These are phyloP conservation scores for Vaccinium darrowii DNA, from an alignment of 148 eudicot genomes.

Conservation along the genomic window DNA sequence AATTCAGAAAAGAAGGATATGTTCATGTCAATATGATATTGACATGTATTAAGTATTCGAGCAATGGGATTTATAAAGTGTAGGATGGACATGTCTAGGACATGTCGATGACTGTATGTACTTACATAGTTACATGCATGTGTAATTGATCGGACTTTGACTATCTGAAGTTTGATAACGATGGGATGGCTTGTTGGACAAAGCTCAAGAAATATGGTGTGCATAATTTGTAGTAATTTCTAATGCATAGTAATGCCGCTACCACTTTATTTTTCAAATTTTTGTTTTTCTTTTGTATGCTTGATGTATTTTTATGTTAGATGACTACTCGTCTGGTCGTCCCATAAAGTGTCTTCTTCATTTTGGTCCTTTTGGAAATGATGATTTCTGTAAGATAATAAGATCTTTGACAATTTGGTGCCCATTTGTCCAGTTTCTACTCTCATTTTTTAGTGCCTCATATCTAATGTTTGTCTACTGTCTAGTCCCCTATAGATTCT, in stretches of 20 bases:
- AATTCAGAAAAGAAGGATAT: background rate
- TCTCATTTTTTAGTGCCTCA: slow-evolving; percentile 11
- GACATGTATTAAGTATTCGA: background rate
- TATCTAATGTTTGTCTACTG: background rate
- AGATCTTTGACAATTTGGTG: too few relatives aligned
- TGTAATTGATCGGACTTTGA: background rate
- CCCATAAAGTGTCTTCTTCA: background rate
- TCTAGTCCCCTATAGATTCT: background rate
- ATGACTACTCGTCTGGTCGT: background rate
- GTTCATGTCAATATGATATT: background rate
- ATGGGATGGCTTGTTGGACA: background rate
- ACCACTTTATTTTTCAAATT: background rate
- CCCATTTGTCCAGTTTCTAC: background rate
- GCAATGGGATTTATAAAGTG: background rate
- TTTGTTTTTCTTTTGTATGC: background rate
- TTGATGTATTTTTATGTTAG: slow-evolving; percentile 10
- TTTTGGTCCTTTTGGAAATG: background rate
- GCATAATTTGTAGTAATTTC: background rate
- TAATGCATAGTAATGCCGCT: background rate
- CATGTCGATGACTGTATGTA: background rate
- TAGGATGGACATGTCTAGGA: slow-evolving; percentile 4
- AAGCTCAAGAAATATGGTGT: background rate
- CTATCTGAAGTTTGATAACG: background rate
- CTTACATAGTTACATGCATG: background rate
- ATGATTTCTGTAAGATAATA: background rate